phyloP scores from a whole-genome alignment of 2,329 filamentous ascomycete genomes.

The Hyphodiscus sp. region DNA sequence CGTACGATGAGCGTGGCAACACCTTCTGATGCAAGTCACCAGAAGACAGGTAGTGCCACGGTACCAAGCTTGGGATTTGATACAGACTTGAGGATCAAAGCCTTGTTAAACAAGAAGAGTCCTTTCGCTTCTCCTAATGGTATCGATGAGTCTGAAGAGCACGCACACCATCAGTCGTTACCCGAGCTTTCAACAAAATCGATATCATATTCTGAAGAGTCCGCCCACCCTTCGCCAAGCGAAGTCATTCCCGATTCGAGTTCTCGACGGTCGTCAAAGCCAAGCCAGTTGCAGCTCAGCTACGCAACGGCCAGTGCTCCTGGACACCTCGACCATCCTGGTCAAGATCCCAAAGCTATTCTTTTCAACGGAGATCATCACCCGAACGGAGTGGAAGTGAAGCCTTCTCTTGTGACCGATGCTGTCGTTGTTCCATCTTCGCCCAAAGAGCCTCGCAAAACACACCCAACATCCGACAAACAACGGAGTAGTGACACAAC shows the following conservation, averaged over 20 bases:
- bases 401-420: conserved; percentile 23
- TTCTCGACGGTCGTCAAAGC: conserved; percentile 24
- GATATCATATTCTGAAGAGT: not conserved
- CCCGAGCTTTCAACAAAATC: conserved; percentile 10
- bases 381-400: conserved; percentile 10
- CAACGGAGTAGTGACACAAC: conserved; percentile 57
- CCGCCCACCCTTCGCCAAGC: conserved; percentile 14
- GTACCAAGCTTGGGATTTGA: conserved; percentile 6
- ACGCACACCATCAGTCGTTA: conserved; percentile 8
- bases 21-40: conserved; percentile 20
- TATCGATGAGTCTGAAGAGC: conserved; percentile 13
- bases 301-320: conserved; percentile 22
- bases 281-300: conserved; percentile 29
- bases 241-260: conserved; percentile 10
- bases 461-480: conserved; percentile 7
- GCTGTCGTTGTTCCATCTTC: conserved; percentile 20
- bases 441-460: conserved; percentile 8
- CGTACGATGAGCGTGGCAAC: conserved; percentile 26
- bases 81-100: conserved; percentile 18
- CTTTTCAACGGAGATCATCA: conserved; percentile 5
- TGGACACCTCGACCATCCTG: conserved; percentile 12
- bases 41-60: conserved; percentile 16
- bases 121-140: conserved; percentile 17
- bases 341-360: conserved; percentile 1
- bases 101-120: conserved; percentile 20